A percentile compares a stretch with the other conserved stretches of the same genome.
These are phyloP conservation scores for Saccharomyces hybrid DNA, from an alignment of 1,139 yeast species.

Conservation along the genomic window DNA sequence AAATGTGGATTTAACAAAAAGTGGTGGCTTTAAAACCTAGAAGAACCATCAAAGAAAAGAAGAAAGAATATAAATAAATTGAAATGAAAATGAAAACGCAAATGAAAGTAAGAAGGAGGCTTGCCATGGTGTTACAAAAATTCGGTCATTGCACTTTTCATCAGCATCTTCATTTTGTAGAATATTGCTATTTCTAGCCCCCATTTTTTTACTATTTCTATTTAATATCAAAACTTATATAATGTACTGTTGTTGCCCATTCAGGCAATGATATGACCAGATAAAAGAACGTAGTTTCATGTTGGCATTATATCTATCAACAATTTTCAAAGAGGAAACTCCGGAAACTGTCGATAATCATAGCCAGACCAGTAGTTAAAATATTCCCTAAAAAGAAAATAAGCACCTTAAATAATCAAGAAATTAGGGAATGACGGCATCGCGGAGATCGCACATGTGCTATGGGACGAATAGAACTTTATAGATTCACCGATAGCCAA, in stretches of 20 bases:
- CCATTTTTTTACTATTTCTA: background rate
- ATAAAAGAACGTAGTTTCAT: background rate
- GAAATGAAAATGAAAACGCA: background rate
- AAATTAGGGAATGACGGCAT: background rate
- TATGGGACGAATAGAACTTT: background rate
- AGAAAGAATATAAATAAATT: background rate
- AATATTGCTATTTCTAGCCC: background rate
- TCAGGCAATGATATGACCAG: background rate
- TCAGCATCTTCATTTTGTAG: background rate
- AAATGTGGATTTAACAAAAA: slow-evolving; percentile 26
- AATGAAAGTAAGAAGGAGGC: background rate
- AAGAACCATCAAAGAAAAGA: background rate
- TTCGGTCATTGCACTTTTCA: background rate
- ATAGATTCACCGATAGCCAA: background rate
- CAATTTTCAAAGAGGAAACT: background rate
- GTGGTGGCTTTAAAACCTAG: slow-evolving; percentile 27
- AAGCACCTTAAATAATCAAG: background rate
- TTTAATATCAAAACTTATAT: background rate
- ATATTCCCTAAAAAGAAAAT: background rate
- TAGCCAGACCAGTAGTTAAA: background rate
- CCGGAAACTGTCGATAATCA: background rate
- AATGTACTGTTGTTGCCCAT: background rate
- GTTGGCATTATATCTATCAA: background rate
- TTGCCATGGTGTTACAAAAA: background rate
- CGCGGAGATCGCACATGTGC: background rate